Evolutionary conservation across 352 stramenopile genomes (phyloP), one percentile per base, ranked within the genome.

Genomic region (Phytophthora capsici): DNA sequence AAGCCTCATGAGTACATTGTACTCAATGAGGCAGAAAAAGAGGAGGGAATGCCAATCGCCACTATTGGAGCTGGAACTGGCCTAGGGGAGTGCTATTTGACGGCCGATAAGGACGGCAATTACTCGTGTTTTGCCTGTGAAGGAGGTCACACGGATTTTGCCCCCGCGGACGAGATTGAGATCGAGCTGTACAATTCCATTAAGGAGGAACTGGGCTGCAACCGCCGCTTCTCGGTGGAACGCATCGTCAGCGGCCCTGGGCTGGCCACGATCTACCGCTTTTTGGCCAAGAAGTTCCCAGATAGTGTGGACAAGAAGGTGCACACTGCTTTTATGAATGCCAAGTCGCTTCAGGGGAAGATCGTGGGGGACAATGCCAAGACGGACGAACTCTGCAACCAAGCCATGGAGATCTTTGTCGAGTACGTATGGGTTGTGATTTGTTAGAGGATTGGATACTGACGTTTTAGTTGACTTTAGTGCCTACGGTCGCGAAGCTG

Each of bases 1-100:
- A 90, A 98, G 73, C 75, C 87, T 36, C 82, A 97, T 48, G 90
- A 96, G 62, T 97, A 98, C 75, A 93, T 97, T 56, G 69, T 95
- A 32, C 82, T 94, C n/a, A 94, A 97, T 65, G 85, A 95, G 44
- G 86, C 74, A 22, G 60, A 80, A 19, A 78, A 73, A 32, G 75
- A 88, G 51, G 78, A 93, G 50, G 71, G 79, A 9, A 91, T 85
- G 32, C 96, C 96, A 17, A 99, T 98, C 56, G 96, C 91, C 44
- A 98, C 94, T 52, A 96, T 99, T 49, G 97, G 97, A 45, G 97
- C 97, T 40, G 97, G 97, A 14, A 99, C 97, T 3, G 97, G 97
- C 7, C 80, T 99, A 13, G 97, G 97, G 26, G 89, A 99, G 75
- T 99, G 96, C 73, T 99, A 95, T 70, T 80, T 99, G 57, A 99